Percentiles rank a stretch among this genome's conserved stretches.
Conservation (phyloP, 306 rosid genomes). For the Astragalus membranaceus region DNA sequence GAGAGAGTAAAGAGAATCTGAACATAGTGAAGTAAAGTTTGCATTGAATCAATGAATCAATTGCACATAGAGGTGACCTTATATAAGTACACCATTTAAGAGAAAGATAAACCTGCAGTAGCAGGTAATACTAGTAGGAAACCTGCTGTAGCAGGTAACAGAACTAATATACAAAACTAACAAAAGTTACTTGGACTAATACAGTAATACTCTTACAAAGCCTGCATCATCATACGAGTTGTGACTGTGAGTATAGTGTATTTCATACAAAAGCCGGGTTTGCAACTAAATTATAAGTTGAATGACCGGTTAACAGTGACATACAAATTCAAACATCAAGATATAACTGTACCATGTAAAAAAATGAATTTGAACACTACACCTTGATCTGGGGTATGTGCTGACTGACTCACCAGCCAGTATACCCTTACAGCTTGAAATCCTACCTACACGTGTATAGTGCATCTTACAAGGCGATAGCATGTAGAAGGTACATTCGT, state of each 20-base stretch:
- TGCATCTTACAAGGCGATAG: slow-evolving; percentile 23
- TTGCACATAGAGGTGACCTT: too few species aligned
- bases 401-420: slow-evolving; percentile 18
- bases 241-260: neutral
- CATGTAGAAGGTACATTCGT: slow-evolving; percentile 14
- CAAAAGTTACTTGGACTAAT: too few species aligned
- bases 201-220: too few species aligned
- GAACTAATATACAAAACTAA: too few species aligned
- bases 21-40: too few species aligned
- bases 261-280: slow-evolving; percentile 10
- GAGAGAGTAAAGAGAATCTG: too few species aligned
- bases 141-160: too few species aligned
- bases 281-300: slow-evolving; percentile 9
- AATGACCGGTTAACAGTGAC: neutral
- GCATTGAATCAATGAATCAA: too few species aligned
- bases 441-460: slow-evolving; percentile 19
- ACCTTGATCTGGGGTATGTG: slow-evolving; percentile 18
- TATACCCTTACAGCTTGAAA: slow-evolving; percentile 16
- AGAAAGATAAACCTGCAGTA: too few species aligned
- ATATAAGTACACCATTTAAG: too few species aligned
- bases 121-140: too few species aligned
- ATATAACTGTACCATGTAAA: slow-evolving; percentile 24
- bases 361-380: slow-evolving; percentile 31
- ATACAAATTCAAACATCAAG: slow-evolving; percentile 33
- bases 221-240: neutral